Percentiles rank a stretch among this genome's conserved stretches.
These are phyloP conservation scores for Ophiostoma perfectum DNA, from an alignment of 2,329 filamentous ascomycete genomes.

Conservation along the genomic window DNA sequence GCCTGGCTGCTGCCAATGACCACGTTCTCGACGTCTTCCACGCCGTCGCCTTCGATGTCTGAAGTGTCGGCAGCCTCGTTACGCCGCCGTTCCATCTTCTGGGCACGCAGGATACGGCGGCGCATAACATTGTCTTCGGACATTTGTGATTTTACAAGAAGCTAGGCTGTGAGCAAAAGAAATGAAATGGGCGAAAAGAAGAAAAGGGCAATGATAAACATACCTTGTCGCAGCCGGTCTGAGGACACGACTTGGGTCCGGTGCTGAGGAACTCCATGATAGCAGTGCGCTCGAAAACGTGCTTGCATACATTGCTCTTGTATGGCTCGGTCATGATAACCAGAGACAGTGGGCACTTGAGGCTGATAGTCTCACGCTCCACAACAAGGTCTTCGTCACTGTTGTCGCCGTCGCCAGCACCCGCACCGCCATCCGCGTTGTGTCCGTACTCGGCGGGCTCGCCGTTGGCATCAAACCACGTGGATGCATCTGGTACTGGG, in stretches of 20 bases:
- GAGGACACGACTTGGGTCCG: constrained; percentile 52
- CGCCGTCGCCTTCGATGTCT: constrained; percentile 28
- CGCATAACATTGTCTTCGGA: constrained; percentile 51
- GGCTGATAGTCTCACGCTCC: constrained; percentile 56
- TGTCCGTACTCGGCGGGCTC: constrained; percentile 29
- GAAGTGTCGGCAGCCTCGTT: constrained; percentile 39
- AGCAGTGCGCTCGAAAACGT: constrained; percentile 63
- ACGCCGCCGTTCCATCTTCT: constrained; percentile 40
- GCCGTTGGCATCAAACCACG: constrained; percentile 44
- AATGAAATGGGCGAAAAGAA: background rate
- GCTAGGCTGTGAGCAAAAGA: constrained; percentile 14
- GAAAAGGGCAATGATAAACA: background rate
- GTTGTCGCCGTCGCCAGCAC: constrained; percentile 50
- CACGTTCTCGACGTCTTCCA: constrained; percentile 19
- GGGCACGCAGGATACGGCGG: constrained; percentile 53
- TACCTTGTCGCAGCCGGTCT: constrained; percentile 58
- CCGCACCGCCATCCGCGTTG: constrained; percentile 43
- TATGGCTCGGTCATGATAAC: constrained; percentile 59
- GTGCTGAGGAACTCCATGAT: constrained; percentile 50
- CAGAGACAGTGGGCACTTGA: constrained; percentile 66
- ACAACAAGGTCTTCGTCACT: constrained; percentile 66
- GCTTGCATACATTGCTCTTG: constrained; percentile 61
- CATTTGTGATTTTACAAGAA: constrained; percentile 41
- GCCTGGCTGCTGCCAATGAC: constrained; percentile 1
- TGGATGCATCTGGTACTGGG: constrained; percentile 47